Conservation (phyloP, 2,329 filamentous ascomycete genomes). For the Alternaria infectoria region DNA sequence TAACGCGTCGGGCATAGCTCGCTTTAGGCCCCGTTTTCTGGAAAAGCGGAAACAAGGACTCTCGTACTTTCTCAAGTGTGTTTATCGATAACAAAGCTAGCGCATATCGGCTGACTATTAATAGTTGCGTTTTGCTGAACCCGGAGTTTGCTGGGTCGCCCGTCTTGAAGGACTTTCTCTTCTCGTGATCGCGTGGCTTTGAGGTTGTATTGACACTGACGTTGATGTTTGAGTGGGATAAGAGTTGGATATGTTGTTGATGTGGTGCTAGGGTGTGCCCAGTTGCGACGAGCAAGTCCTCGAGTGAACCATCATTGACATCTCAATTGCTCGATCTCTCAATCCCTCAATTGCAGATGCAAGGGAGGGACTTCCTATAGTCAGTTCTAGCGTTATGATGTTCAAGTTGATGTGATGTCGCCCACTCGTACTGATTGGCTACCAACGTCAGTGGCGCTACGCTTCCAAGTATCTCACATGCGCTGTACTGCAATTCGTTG, state of each 20-base stretch:
- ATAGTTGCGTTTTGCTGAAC: slow-evolving; percentile 86
- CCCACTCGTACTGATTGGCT: slow-evolving; percentile 22
- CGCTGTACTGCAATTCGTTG: slow-evolving; percentile 26
- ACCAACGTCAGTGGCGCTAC: slow-evolving; percentile 23
- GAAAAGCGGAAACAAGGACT: slow-evolving; percentile 82
- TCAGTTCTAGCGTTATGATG: neutral
- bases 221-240: neutral
- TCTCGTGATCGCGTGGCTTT: slow-evolving; percentile 52
- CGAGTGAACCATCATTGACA: neutral
- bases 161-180: slow-evolving; percentile 88
- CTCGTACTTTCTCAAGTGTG: slow-evolving; percentile 92
- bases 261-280: neutral
- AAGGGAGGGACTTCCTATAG: neutral
- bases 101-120: slow-evolving; percentile 32
- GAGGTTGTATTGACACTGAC: neutral
- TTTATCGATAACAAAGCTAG: slow-evolving; percentile 35
- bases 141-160: slow-evolving; percentile 94
- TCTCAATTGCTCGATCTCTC: neutral
- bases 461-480: slow-evolving; percentile 17
- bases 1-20: slow-evolving; percentile 49
- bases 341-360: neutral
- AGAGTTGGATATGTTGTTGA: neutral
- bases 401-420: neutral
- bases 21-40: slow-evolving; percentile 82
- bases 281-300: too few relatives aligned